Base-by-base conservation (phyloP, 768 basidiomycete species). In the Tulasnella sp. region DNA sequence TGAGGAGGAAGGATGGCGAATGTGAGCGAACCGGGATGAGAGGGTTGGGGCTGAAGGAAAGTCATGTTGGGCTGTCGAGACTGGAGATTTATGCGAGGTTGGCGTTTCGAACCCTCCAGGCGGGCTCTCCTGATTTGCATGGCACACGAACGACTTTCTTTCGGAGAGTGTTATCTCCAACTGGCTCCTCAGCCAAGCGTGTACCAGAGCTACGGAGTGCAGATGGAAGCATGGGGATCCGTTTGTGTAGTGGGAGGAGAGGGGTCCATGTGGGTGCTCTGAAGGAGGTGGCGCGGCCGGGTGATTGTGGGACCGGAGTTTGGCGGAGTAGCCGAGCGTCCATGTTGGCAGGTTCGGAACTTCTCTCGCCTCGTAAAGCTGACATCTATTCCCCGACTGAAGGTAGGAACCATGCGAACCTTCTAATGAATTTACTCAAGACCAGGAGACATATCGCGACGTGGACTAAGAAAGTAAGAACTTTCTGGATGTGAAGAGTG, bases 61-160 rank as follows among this genome's bases (percentile, higher is more conserved):
- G 26, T 67, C 61, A 67, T 67, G 61, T 29, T 32, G 61, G 61
- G 61, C 61, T 67, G 15, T 67, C 61, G 61, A 32, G 13, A 4
- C 61, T 67, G 61, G 61, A 35, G 61, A 67, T 67, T 67, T 67
- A 67, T 67, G 61, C 29, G 16, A 67, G 15, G n/a, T 67, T 67
- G 61, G 61, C 61, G 26, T 67, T 67, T 67, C 61, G 61, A 67
- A 67, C 61, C n/a, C 95, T 55, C 88, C 93, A 57, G 94, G 85
- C 80, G 46, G n/a, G 46, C 40, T 44, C 44, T 44, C 44, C 11
- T 4, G 44, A 44, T 44, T 16, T 44, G 29, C 29, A 29, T 57
- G n/a, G n/a, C 55, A 57, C 55, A 57, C 55, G 55, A 57, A 57
- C 55, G 13, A 29, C n/a, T 57, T 57, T 57, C 32, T 67, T 67